Percentiles rank a stretch among this genome's conserved stretches.
Conservation (phyloP, 192 early-diverging fungal species). For the Entomortierella chlamydospora region DNA sequence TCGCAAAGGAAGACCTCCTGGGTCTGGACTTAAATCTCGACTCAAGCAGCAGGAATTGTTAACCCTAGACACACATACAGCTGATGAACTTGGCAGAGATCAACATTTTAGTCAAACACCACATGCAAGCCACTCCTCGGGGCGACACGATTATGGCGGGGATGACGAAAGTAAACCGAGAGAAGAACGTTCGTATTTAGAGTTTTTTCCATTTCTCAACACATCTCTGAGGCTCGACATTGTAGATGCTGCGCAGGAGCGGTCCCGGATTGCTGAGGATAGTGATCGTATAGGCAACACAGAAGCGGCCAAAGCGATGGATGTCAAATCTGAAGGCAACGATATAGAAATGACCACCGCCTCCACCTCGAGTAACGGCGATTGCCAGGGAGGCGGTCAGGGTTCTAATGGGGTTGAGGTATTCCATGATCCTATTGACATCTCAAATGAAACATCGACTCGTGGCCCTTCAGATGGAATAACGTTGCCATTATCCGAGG, state of each 20-base stretch:
- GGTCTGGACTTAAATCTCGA: conserved; percentile 22
- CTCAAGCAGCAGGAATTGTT: conserved; percentile 18
- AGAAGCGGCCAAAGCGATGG: background rate
- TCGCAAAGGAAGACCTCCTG: conserved; percentile 39
- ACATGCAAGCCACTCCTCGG: conserved; percentile 18
- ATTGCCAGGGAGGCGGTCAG: background rate
- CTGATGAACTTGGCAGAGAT: conserved; percentile 4
- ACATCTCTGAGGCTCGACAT: conserved; percentile 59
- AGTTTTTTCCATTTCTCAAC: conserved; percentile 86
- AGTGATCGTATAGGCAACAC: background rate
- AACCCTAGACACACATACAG: background rate
- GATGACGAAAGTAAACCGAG: conserved; percentile 70
- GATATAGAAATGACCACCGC: background rate
- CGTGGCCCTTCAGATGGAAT: background rate
- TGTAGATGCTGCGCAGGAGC: conserved; percentile 23
- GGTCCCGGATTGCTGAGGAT: background rate
- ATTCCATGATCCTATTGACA: conserved; percentile 4
- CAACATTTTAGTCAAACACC: conserved; percentile 16
- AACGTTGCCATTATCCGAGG: background rate
- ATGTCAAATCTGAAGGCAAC: conserved; percentile 7
- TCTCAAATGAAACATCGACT: background rate
- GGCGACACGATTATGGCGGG: conserved; percentile 28
- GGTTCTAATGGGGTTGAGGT: background rate
- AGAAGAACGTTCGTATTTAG: conserved; percentile 86
- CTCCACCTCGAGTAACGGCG: background rate